These are phyloP conservation scores for Sanguinoderma infundibulare DNA, from an alignment of 1,284 basidiomycete genomes.

Conservation along the genomic window DNA sequence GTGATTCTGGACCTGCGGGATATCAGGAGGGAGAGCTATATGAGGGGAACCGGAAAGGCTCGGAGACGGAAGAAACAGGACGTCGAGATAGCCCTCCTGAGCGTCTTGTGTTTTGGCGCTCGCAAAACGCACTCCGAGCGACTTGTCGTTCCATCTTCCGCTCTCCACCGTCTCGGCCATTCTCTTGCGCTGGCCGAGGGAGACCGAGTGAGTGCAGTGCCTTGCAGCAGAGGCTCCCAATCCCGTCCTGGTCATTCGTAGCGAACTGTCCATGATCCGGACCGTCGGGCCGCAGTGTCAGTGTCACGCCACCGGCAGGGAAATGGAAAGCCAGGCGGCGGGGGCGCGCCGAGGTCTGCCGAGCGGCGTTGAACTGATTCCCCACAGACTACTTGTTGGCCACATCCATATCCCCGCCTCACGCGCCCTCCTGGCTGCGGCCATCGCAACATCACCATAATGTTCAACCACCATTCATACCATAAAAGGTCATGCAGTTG, in stretches of 20 bases:
- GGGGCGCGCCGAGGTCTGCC: too few species aligned
- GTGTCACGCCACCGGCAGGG: too few species aligned
- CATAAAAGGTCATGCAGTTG: background rate
- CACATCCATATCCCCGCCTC: too few species aligned
- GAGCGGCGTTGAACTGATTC: too few species aligned
- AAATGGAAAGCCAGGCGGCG: too few species aligned
- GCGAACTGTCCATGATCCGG: too few species aligned
- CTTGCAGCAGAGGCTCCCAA: too few species aligned
- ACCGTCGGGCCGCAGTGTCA: too few species aligned
- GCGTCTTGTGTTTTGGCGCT: background rate
- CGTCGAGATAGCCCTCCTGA: slow-evolving; percentile 15
- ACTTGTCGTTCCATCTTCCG: background rate
- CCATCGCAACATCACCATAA: background rate
- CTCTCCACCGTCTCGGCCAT: background rate
- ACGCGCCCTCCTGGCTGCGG: too few species aligned
- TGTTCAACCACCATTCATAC: background rate
- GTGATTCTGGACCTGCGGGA: background rate
- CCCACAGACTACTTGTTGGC: too few species aligned
- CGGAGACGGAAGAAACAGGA: slow-evolving; percentile 21
- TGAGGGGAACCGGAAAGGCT: slow-evolving; percentile 7
- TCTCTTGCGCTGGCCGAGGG: background rate
- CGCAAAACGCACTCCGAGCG: background rate
- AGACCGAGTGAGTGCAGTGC: background rate
- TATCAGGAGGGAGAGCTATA: background rate
- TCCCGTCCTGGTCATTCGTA: background rate